Evolutionary conservation across 163 green algal species (phyloP), one percentile per base, ranked within the genome.

Genomic region (Chloromonas sp.): DNA sequence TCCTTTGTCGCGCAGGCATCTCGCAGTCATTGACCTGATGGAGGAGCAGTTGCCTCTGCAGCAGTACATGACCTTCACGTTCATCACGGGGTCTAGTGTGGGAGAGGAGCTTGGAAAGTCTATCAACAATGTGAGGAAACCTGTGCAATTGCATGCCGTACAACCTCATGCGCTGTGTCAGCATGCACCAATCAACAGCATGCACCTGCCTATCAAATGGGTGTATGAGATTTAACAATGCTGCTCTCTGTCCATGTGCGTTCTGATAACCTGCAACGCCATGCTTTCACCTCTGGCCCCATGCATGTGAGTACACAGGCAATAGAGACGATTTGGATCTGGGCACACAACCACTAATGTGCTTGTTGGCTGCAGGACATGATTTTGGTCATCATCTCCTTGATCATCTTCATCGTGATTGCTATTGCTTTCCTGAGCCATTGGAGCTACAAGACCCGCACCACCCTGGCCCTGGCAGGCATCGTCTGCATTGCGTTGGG

Each of bases 361-460:
- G 36, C 36, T 36, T 36, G 36, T 36, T 36, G 36, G 36, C 36
- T 36, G 57, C 57, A 82, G 78, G 78, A 62, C 71, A 59, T 79
- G 71, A 14, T 15, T 83, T 1, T 79, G 76, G 36, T 89, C 15
- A 80, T 84, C 86, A 86, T 86, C 79, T 79, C 79, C 15, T 5
- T 89, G 36, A 13, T 84, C 3, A n/a, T 89, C 3, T 87, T 87
- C 79, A 86, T 89, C 59, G 71, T 80, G 2, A 62, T 86, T 3
- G 79, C 82, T 57, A 60, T 89, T 1, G 8, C 79, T 3, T 80
- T 86, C 8, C 58, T 89, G 15, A 84, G 79, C 62, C 82, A 81
- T 66, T 87, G n/a, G 0, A 14, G 1, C 2, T 77, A 84, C 15
- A 61, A 60, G 3, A 86, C 84, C 11, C 84, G 84, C 84, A 84